Evolutionary conservation across 805 yeast genomes (phyloP).

Genomic region (Suhomyces sp.): DNA sequence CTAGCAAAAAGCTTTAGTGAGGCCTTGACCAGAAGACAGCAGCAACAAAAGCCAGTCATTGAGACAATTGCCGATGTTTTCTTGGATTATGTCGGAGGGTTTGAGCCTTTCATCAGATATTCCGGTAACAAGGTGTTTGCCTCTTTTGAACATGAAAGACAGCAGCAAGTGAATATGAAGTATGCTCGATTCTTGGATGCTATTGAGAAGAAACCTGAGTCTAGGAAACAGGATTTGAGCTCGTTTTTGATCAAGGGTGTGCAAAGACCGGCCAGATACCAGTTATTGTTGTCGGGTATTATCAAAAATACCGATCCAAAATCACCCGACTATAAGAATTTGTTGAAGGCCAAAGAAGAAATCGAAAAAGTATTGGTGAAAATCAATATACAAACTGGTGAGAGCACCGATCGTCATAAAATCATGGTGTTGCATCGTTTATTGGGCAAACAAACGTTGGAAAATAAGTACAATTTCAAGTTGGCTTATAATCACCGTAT

Average conservation of each 20-base stretch:
- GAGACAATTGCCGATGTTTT: slow-evolving; percentile 85
- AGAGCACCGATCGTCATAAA: slow-evolving; percentile 87
- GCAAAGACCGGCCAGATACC: slow-evolving; percentile 93
- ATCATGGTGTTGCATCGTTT: slow-evolving; percentile 65
- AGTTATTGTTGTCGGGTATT: slow-evolving; percentile 76
- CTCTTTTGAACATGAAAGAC: slow-evolving; percentile 91
- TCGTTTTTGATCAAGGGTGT: slow-evolving; percentile 94
- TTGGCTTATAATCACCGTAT: slow-evolving; percentile 80
- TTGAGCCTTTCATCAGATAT: slow-evolving; percentile 89
- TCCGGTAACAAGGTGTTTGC: slow-evolving; percentile 96
- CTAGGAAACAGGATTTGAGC: slow-evolving; percentile 84
- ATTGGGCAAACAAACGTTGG: slow-evolving; percentile 68
- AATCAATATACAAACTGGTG: slow-evolving; percentile 87
- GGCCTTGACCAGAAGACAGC: slow-evolving; percentile 77
- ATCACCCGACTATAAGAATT: slow-evolving; percentile 64
- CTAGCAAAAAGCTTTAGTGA: slow-evolving; percentile 85
- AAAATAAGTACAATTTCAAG: slow-evolving; percentile 83
- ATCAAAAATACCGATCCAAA: slow-evolving; percentile 78
- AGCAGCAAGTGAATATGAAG: slow-evolving; percentile 81
- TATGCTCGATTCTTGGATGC: slow-evolving; percentile 94
- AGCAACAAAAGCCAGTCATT: slow-evolving; percentile 80
- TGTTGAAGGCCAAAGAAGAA: slow-evolving; percentile 70
- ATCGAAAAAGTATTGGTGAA: slow-evolving; percentile 71
- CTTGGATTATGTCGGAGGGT: slow-evolving; percentile 75
- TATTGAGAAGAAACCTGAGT: slow-evolving; percentile 78